Evolutionary conservation across 225 moss, liverwort and hornwort species (phyloP), one percentile per base, ranked within the genome.

Genomic region (Sphagnum tenellum): DNA sequence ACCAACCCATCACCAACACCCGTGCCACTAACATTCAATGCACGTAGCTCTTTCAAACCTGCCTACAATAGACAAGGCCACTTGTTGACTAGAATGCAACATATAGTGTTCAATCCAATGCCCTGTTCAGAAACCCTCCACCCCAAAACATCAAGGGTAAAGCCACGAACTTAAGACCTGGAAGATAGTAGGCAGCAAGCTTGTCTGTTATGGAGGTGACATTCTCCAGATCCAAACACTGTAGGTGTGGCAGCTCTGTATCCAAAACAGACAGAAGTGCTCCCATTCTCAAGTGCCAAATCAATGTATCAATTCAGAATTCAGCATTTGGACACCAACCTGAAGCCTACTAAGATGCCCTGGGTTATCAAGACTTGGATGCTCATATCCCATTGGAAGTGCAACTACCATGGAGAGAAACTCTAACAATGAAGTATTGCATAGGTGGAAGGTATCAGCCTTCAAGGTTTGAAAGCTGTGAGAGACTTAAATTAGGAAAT

Each of bases 201-300:
- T 66, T 63, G 47, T 89, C 78, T 12, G 70, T 74, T 67, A 89
- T 55, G 12, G 81, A 70, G 65, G 75, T 62, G 10, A 89, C 70
- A 61, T 84, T 81, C 70, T 82, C 86, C n/a, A 86, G 67, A 65
- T 86, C 86, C 62, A 89, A 64, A 69, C 89, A 86, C 61, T 82
- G 71, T 67, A 89, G 48, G 50, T 63, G 77, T 45, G 60, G 76
- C 55, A 89, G n/a, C 10, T 76, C 89, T 89, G 84, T 76, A 75
- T 57, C 53, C 60, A 69, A 5, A 47, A 9, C 71, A 81, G 29
- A 14, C 56, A 78, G 45, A 67, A 6, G 48, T 4, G 48, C 4
- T 45, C 49, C 44, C 1, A 8, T 46, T 66, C 3, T 57, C 60
- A 67, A 65, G 47, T 3, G n/a, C 11, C 8, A 49, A 46, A 50